phyloP scores from a whole-genome alignment of 148 eudicot species.

The Cornus controversa region DNA sequence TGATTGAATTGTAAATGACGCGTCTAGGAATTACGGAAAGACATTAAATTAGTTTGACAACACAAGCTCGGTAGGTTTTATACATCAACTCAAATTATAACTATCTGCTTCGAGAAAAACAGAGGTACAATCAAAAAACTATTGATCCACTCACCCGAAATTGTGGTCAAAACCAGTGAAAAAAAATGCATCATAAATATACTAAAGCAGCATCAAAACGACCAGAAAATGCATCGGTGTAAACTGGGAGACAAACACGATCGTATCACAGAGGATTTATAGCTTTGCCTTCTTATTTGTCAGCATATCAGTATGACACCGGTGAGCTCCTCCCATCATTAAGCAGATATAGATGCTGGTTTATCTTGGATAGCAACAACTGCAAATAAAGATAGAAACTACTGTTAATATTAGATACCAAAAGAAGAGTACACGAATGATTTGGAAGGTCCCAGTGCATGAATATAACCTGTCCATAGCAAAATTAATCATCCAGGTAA shows the following conservation, averaged over 20 bases:
- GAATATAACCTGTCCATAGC: slow-evolving; percentile 28
- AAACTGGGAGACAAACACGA: neutral
- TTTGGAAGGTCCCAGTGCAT: neutral
- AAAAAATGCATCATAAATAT: neutral
- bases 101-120: too few relatives aligned
- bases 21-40: too few relatives aligned
- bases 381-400: neutral
- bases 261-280: neutral
- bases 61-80: too few relatives aligned
- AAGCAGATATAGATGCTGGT: neutral
- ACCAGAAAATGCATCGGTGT: neutral
- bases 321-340: neutral
- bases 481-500: slow-evolving; percentile 70
- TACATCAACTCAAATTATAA: too few relatives aligned
- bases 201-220: neutral
- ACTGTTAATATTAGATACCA: neutral
- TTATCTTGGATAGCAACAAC: neutral
- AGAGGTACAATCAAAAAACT: too few relatives aligned
- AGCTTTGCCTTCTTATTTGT: neutral
- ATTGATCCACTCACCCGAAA: neutral
- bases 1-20: too few relatives aligned
- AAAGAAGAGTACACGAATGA: neutral
- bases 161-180: neutral
- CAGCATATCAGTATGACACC: too few relatives aligned
- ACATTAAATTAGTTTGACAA: too few relatives aligned